A percentile compares a stretch with the other conserved stretches of the same genome.
Evolutionary conservation across 2,329 filamentous ascomycete genomes (phyloP).

Genomic region (Phyllosticta citribraziliensis): DNA sequence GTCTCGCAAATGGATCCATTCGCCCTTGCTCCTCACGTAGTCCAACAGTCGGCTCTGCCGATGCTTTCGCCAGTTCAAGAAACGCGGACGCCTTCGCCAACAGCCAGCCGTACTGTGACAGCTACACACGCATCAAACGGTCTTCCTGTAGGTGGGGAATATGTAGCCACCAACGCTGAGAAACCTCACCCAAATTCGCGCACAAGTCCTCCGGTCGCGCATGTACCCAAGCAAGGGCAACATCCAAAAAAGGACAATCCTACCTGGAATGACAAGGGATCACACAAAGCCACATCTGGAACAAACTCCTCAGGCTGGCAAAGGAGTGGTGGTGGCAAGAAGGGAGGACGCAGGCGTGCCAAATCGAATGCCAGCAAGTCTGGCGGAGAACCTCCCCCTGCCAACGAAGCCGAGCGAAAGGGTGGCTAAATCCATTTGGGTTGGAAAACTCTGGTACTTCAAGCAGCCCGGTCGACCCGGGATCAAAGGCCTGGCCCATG

Average conservation of each 20-base stretch:
- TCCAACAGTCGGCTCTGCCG: conserved; percentile 38
- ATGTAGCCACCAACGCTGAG: background rate
- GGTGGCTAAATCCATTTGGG: conserved; percentile 26
- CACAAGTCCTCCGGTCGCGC: background rate
- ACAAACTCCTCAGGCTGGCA: conserved; percentile 6
- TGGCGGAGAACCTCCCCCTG: conserved; percentile 33
- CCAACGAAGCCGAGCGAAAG: conserved; percentile 36
- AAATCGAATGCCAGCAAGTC: conserved; percentile 22
- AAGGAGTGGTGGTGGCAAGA: conserved; percentile 14
- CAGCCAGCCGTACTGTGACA: conserved; percentile 42
- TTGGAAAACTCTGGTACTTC: background rate
- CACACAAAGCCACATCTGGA: background rate
- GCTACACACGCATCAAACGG: conserved; percentile 19
- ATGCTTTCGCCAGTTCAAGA: conserved; percentile 66
- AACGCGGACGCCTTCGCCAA: conserved; percentile 61
- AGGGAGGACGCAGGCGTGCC: conserved; percentile 22
- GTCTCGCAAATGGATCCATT: conserved; percentile 22
- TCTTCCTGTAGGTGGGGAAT: background rate
- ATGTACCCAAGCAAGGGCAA: background rate
- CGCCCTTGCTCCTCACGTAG: conserved; percentile 19
- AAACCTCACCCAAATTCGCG: background rate
- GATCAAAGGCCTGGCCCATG: background rate
- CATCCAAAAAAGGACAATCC: conserved; percentile 14
- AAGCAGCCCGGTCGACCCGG: background rate
- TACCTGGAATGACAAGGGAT: conserved; percentile 17